Percentiles rank a stretch among this genome's conserved stretches.
Conservation (phyloP, 306 rosid species). For the Cercis canadensis region DNA sequence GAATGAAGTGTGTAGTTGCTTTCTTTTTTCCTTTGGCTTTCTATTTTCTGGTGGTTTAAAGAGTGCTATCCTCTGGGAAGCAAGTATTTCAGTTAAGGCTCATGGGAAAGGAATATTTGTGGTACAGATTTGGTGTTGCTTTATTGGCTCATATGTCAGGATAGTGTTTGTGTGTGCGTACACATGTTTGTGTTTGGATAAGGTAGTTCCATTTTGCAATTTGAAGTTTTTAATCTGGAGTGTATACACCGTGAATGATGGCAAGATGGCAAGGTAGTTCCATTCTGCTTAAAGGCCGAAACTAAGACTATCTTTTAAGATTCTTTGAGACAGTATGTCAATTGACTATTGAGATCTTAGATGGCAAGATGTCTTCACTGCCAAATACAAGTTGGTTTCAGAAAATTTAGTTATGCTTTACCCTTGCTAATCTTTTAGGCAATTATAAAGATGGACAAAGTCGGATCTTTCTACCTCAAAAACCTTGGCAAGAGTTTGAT, state of each 20-base stretch:
- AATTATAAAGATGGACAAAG: slow-evolving; percentile 72
- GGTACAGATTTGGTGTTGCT: neutral
- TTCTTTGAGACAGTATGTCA: neutral
- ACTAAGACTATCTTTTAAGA: too few species aligned
- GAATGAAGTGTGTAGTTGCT: neutral
- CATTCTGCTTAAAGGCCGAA: too few species aligned
- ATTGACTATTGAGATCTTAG: slow-evolving; percentile 5
- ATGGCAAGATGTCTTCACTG: slow-evolving; percentile 24
- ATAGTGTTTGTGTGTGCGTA: too few species aligned
- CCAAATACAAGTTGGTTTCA: slow-evolving; percentile 27
- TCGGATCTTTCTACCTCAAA: slow-evolving; percentile 74
- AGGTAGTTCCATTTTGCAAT: too few species aligned
- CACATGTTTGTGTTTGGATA: too few species aligned
- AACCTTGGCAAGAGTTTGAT: slow-evolving; percentile 79
- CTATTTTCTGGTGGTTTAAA: neutral
- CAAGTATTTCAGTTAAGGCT: neutral
- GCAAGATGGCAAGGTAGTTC: too few species aligned
- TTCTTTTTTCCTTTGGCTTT: neutral
- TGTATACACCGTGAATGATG: slow-evolving; percentile 2
- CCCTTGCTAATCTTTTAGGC: slow-evolving; percentile 59
- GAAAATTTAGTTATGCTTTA: slow-evolving; percentile 9
- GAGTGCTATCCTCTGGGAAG: neutral
- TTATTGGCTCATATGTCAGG: neutral
- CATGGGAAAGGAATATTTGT: neutral
- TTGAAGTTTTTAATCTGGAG: neutral